Percentiles rank a stretch among this genome's conserved stretches.
Conservation (phyloP, 1,284 basidiomycete species). For the Trichosporon sp. region DNA sequence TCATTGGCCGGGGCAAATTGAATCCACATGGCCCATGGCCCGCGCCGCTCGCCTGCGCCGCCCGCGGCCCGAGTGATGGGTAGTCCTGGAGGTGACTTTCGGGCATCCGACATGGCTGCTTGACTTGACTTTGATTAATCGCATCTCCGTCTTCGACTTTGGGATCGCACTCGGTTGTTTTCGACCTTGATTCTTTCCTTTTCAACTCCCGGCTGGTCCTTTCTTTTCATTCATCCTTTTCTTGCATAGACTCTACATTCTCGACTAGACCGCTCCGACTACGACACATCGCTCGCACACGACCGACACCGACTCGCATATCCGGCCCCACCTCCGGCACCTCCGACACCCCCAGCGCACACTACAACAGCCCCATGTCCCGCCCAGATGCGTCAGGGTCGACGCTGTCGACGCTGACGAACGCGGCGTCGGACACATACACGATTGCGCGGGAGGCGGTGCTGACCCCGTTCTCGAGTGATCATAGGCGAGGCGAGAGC, state of each 20-base stretch:
- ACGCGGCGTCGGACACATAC: slow-evolving; percentile 30
- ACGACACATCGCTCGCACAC: neutral
- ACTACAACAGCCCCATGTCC: neutral
- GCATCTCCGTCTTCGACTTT: too few species aligned
- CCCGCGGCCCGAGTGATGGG: too few species aligned
- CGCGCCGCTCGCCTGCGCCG: too few species aligned
- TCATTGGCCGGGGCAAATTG: slow-evolving; percentile 1
- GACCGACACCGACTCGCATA: neutral
- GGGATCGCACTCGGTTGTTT: too few species aligned
- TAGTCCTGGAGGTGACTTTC: neutral
- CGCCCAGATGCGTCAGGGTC: neutral
- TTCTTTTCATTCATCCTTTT: neutral
- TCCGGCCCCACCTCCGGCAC: neutral
- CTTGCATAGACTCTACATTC: neutral
- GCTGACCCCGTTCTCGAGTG: slow-evolving; percentile 40
- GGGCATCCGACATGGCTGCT: slow-evolving; percentile 1
- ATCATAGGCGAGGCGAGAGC: slow-evolving; percentile 41
- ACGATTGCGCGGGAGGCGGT: slow-evolving; percentile 45
- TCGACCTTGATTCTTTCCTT: neutral
- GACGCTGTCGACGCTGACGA: slow-evolving; percentile 25
- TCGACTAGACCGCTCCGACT: neutral
- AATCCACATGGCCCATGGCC: neutral
- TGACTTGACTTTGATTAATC: too few species aligned
- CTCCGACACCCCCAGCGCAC: neutral
- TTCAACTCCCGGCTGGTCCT: neutral